Percentiles rank a stretch among this genome's conserved stretches.
Conservation (phyloP, 257 asterid species). For the Mentha longifolia region DNA sequence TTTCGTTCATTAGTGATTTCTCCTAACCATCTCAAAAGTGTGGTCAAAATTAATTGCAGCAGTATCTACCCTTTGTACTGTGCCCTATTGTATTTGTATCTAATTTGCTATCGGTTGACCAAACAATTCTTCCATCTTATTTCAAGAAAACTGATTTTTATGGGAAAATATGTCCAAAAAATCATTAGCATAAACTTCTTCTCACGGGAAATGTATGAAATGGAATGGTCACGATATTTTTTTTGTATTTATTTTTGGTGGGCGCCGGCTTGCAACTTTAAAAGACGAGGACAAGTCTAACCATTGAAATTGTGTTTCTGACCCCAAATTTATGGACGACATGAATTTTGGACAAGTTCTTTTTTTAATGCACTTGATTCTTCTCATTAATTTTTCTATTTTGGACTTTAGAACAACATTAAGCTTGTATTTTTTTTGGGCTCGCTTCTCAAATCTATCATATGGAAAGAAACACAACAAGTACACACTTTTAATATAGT, state of each 20-base stretch:
- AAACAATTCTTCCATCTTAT: neutral
- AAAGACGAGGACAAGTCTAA: neutral
- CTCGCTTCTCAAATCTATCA: too few species aligned
- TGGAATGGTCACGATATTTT: neutral
- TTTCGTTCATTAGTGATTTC: too few species aligned
- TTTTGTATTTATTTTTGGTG: too few species aligned
- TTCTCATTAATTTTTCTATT: neutral
- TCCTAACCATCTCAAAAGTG: too few species aligned
- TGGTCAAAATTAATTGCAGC: too few species aligned
- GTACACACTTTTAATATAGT: too few species aligned
- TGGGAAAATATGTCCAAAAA: too few species aligned
- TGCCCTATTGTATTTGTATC: neutral
- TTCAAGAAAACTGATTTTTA: too few species aligned
- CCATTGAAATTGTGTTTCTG: neutral
- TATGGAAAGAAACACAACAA: too few species aligned
- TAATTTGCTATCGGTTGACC: neutral
- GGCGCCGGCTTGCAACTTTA: neutral
- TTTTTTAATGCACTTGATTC: neutral
- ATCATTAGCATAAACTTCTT: too few species aligned
- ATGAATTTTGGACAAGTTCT: neutral
- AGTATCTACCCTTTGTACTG: too few species aligned
- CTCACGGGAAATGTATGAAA: neutral
- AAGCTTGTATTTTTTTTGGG: too few species aligned
- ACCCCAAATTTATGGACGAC: neutral
- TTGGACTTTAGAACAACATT: neutral